Evolutionary conservation across 202 grass and related monocot genomes (phyloP).

Genomic region (Schoenoplectus triqueter): DNA sequence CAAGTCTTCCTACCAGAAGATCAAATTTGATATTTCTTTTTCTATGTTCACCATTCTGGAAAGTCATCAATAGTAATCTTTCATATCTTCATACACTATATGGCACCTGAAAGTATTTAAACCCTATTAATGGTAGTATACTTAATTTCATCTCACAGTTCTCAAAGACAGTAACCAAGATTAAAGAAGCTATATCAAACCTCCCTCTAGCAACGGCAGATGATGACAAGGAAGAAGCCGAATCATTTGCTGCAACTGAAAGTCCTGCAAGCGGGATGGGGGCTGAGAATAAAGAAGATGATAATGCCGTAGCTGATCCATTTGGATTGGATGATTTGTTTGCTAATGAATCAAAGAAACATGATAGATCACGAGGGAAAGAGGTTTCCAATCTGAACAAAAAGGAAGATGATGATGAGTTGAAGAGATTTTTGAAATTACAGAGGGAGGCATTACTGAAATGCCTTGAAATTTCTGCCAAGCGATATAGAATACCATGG

Average conservation of each 20-base stretch:
- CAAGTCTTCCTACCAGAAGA: background rate
- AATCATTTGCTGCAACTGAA: slow-evolving; percentile 51
- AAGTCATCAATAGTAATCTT: background rate
- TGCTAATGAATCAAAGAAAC: slow-evolving; percentile 56
- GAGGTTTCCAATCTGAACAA: slow-evolving; percentile 41
- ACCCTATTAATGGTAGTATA: slow-evolving; percentile 1
- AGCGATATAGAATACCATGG: slow-evolving; percentile 80
- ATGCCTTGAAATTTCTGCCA: slow-evolving; percentile 81
- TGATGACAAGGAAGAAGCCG: slow-evolving; percentile 67
- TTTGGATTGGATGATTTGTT: slow-evolving; percentile 83
- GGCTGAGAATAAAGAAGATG: slow-evolving; percentile 38
- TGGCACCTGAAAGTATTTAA: background rate
- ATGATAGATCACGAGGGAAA: slow-evolving; percentile 55
- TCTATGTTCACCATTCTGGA: background rate
- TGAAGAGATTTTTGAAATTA: slow-evolving; percentile 52
- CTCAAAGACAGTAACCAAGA: slow-evolving; percentile 81
- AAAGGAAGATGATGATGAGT: background rate
- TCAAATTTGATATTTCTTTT: background rate
- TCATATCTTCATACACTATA: slow-evolving; percentile 19
- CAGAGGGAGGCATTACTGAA: slow-evolving; percentile 76
- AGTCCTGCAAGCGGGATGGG: slow-evolving; percentile 36
- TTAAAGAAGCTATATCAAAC: slow-evolving; percentile 73
- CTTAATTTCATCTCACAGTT: slow-evolving; percentile 51
- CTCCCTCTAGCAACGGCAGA: slow-evolving; percentile 59
- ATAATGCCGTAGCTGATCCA: slow-evolving; percentile 53